Conservation (phyloP, 345 rosid species). For the Gossypium herbaceum region DNA sequence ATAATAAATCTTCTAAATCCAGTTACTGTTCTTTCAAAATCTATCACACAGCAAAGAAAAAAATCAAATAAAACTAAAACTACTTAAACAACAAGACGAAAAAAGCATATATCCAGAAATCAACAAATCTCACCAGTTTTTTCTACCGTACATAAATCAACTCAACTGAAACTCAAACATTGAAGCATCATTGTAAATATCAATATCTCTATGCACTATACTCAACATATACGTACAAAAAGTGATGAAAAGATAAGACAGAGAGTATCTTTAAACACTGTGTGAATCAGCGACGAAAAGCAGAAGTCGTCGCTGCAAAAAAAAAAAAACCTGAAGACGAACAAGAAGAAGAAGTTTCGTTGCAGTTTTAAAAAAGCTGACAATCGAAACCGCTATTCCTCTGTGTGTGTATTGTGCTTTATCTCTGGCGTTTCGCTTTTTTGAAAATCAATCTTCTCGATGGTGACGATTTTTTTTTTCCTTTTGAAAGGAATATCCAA, state of each 20-base stretch:
- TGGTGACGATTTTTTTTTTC: slow-evolving; percentile 20
- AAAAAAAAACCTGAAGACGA: slow-evolving; percentile 7
- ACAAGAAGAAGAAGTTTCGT: slow-evolving; percentile 7
- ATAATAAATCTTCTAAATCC: not conserved
- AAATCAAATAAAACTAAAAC: not conserved
- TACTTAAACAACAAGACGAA: too few species aligned
- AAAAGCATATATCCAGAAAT: too few species aligned
- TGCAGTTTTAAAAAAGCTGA: not conserved
- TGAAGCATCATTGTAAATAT: not conserved
- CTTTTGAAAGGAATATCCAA: slow-evolving; percentile 28
- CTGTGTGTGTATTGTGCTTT: too few species aligned
- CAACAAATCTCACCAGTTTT: slow-evolving; percentile 4
- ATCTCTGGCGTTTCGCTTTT: slow-evolving; percentile 5
- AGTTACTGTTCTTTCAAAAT: slow-evolving; percentile 1
- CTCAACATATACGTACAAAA: slow-evolving; percentile 2
- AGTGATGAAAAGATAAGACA: not conserved
- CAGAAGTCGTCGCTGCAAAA: slow-evolving; percentile 2
- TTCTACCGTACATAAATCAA: not conserved
- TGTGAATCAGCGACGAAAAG: slow-evolving; percentile 10
- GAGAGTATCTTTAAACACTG: slow-evolving; percentile 11
- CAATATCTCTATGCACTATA: not conserved
- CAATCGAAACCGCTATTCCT: not conserved
- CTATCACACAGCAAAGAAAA: not conserved
- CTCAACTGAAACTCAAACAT: not conserved
- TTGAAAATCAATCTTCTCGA: slow-evolving; percentile 21